Conservation (phyloP, 2,329 filamentous ascomycete species). For the Stachybotrys chartarum region DNA sequence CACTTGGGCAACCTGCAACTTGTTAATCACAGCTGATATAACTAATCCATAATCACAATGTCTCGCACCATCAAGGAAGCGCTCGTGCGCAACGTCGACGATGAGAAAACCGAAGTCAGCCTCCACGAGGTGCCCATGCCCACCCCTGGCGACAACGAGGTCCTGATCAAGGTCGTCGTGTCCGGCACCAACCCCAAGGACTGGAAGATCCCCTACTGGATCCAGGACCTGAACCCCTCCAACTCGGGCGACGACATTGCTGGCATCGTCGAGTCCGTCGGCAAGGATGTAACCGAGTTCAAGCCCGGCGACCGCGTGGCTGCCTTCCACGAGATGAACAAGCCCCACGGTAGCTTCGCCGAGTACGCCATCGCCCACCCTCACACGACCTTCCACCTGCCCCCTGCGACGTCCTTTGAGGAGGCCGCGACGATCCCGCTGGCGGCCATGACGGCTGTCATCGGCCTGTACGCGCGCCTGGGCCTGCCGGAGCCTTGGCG, state of each 20-base stretch:
- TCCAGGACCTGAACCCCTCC: not conserved
- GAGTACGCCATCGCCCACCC: constrained; percentile 51
- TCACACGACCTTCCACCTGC: constrained; percentile 48
- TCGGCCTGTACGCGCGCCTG: constrained; percentile 41
- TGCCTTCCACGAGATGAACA: constrained; percentile 41
- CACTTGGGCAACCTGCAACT: no score
- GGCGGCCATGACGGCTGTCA: constrained; percentile 45
- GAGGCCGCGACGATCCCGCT: constrained; percentile 49
- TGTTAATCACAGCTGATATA: no score
- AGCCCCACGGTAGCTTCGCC: constrained; percentile 43
- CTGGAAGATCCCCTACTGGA: constrained; percentile 10
- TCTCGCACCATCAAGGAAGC: not conserved
- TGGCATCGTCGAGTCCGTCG: constrained; percentile 12
- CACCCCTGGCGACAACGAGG: constrained; percentile 7
- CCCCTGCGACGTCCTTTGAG: constrained; percentile 39
- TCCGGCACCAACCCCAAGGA: constrained; percentile 16
- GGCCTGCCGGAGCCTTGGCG: constrained; percentile 43
- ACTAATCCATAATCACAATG: not conserved
- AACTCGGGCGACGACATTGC: constrained; percentile 18
- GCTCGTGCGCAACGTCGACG: not conserved
- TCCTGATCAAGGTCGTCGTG: constrained; percentile 12
- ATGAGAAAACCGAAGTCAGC: not conserved
- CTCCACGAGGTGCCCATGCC: not conserved
- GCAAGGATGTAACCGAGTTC: constrained; percentile 10
- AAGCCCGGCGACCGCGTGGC: constrained; percentile 34